Conservation (phyloP, 192 early-diverging fungal species). For the Coemansia sp. region DNA sequence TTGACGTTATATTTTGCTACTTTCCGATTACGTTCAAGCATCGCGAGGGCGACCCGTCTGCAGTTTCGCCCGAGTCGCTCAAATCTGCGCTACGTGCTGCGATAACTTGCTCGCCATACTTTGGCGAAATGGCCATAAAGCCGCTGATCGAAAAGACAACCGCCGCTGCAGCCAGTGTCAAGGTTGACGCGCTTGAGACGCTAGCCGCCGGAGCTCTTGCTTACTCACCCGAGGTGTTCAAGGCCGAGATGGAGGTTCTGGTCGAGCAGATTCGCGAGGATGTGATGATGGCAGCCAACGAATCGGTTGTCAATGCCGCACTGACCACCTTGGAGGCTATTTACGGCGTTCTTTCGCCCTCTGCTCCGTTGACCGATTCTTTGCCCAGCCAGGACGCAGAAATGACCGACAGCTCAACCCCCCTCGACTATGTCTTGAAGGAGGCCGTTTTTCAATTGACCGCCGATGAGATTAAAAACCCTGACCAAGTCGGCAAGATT, state of each 20-base stretch:
- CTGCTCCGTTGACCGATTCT: constrained; percentile 9
- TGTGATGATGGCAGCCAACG: constrained; percentile 74
- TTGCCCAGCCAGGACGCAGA: constrained; percentile 4
- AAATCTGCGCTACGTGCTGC: constrained; percentile 74
- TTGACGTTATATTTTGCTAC: constrained; percentile 97
- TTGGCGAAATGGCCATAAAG: constrained; percentile 80
- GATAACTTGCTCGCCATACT: constrained; percentile 71
- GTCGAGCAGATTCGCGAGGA: constrained; percentile 61
- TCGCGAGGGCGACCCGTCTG: constrained; percentile 89
- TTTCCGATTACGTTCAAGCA: constrained; percentile 99
- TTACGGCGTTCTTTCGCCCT: constrained; percentile 50
- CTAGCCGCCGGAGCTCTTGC: constrained; percentile 71
- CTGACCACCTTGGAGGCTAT: constrained; percentile 66
- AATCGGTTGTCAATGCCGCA: constrained; percentile 62
- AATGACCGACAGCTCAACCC: constrained; percentile 18
- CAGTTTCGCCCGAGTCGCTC: constrained; percentile 89
- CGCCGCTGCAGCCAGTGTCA: constrained; percentile 80
- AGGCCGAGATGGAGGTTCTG: constrained; percentile 65
- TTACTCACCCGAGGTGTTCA: constrained; percentile 67
- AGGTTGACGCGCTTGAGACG: constrained; percentile 92
- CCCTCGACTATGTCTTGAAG: constrained; percentile 55
- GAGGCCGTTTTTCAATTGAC: constrained; percentile 55
- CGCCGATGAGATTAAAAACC: constrained; percentile 61
- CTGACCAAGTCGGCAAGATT: constrained; percentile 62
- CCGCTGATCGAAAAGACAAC: constrained; percentile 86